Evolutionary conservation across 2,329 filamentous ascomycete genomes (phyloP).

Genomic region (Plenodomus lindquistii): DNA sequence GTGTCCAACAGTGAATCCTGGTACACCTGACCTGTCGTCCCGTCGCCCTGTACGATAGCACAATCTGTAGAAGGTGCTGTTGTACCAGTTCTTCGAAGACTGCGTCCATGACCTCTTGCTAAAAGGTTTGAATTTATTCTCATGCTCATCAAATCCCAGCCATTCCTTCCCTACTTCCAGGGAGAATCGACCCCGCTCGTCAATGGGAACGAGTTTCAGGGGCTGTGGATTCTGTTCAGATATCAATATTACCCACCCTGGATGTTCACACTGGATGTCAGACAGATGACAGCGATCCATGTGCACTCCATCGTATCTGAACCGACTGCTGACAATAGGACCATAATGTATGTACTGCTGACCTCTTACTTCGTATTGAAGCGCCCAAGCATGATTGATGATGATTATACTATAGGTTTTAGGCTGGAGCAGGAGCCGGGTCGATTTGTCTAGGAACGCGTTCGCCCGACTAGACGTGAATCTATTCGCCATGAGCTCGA

Average conservation of each 20-base stretch:
- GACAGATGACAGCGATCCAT: neutral
- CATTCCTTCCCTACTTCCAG: neutral
- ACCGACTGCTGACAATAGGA: neutral
- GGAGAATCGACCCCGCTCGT: neutral
- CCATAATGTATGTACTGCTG: neutral
- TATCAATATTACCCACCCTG: too few relatives aligned
- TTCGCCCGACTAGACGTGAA: too few relatives aligned
- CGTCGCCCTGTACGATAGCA: too few relatives aligned
- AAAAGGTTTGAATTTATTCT: slow-evolving; percentile 5
- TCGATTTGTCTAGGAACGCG: too few relatives aligned
- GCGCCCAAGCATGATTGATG: neutral
- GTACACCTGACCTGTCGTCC: too few relatives aligned
- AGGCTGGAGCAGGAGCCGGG: neutral
- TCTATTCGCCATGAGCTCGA: too few relatives aligned
- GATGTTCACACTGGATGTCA: too few relatives aligned
- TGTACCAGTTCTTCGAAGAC: slow-evolving; percentile 15
- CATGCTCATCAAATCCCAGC: slow-evolving; percentile 19
- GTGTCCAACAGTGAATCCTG: too few relatives aligned
- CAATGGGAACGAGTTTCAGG: neutral
- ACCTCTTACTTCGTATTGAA: neutral
- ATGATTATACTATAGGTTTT: neutral
- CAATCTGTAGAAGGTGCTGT: slow-evolving; percentile 18
- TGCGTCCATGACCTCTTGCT: neutral
- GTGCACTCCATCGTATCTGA: neutral
- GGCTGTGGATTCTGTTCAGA: too few relatives aligned